These are phyloP conservation scores for Saturnispora gosingensis DNA, from an alignment of 805 yeast species.

Conservation along the genomic window DNA sequence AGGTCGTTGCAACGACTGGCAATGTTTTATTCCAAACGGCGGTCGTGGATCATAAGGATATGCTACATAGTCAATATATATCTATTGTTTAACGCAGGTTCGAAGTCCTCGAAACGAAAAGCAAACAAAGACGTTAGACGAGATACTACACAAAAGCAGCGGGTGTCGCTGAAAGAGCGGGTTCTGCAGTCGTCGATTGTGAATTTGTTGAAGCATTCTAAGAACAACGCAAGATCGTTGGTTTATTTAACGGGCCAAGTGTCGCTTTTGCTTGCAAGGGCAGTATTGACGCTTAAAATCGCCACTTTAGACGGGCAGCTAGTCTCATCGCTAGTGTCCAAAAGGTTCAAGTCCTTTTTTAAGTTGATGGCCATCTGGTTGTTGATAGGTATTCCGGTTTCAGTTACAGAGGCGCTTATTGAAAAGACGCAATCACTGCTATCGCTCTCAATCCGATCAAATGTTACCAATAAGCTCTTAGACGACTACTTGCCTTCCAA, in stretches of 20 bases:
- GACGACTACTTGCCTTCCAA: slow-evolving; percentile 63
- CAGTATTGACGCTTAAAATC: slow-evolving; percentile 67
- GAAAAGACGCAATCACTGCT: slow-evolving; percentile 50
- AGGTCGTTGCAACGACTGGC: slow-evolving; percentile 8
- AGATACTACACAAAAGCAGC: background rate
- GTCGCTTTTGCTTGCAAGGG: slow-evolving; percentile 52
- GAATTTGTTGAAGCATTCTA: slow-evolving; percentile 1
- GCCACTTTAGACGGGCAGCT: slow-evolving; percentile 81
- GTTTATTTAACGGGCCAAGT: slow-evolving; percentile 37
- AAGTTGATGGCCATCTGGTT: slow-evolving; percentile 67
- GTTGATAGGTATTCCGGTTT: slow-evolving; percentile 77
- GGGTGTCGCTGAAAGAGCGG: slow-evolving; percentile 3
- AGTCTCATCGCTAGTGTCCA: slow-evolving; percentile 73
- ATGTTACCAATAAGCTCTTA: slow-evolving; percentile 56
- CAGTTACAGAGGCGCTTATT: slow-evolving; percentile 65
- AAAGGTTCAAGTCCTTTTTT: slow-evolving; percentile 54
- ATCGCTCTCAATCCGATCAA: slow-evolving; percentile 49
- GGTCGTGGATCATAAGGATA: slow-evolving; percentile 17
- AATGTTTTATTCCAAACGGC: slow-evolving; percentile 15
- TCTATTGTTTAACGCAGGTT: slow-evolving; percentile 23
- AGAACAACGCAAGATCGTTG: slow-evolving; percentile 15
- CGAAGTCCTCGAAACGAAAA: slow-evolving; percentile 7
- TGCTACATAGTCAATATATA: slow-evolving; percentile 20
- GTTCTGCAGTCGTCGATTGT: background rate
- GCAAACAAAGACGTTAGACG: background rate